phyloP scores from a whole-genome alignment of 148 eudicot genomes.

The Limonium bicolor region DNA sequence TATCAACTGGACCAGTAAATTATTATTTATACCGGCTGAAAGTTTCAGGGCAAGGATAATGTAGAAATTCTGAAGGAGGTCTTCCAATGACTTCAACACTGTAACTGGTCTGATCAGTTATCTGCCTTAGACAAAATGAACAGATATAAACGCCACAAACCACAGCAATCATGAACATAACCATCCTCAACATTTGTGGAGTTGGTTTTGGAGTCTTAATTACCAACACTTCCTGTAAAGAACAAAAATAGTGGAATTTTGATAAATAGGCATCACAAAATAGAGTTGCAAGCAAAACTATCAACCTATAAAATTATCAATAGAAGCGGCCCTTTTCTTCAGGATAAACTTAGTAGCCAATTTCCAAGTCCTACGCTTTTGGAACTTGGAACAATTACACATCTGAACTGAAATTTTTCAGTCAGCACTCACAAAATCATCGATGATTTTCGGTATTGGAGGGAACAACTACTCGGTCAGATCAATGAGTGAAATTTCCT shows the following conservation, averaged over 20 bases:
- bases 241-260: slow-evolving; percentile 8
- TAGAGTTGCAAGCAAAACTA: not conserved
- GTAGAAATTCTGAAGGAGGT: slow-evolving; percentile 26
- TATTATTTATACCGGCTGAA: slow-evolving; percentile 46
- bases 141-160: slow-evolving; percentile 57
- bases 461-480: no score
- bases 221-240: slow-evolving; percentile 32
- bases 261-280: not conserved
- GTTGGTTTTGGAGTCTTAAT: slow-evolving; percentile 61
- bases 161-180: slow-evolving; percentile 44
- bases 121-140: slow-evolving; percentile 60
- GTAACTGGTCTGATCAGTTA: slow-evolving; percentile 18
- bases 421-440: no score
- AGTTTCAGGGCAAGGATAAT: slow-evolving; percentile 69
- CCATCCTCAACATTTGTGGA: slow-evolving; percentile 38
- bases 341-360: not conserved
- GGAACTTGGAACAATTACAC: not conserved
- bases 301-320: not conserved
- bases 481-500: no score
- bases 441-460: no score
- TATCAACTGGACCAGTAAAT: no score
- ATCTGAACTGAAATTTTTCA: not conserved
- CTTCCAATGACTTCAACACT: slow-evolving; percentile 29
- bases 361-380: not conserved
- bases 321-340: not conserved